Percentiles rank a stretch among this genome's conserved stretches.
Evolutionary conservation across 2,329 filamentous ascomycete species (phyloP).

Genomic region (Penicillium sp.): DNA sequence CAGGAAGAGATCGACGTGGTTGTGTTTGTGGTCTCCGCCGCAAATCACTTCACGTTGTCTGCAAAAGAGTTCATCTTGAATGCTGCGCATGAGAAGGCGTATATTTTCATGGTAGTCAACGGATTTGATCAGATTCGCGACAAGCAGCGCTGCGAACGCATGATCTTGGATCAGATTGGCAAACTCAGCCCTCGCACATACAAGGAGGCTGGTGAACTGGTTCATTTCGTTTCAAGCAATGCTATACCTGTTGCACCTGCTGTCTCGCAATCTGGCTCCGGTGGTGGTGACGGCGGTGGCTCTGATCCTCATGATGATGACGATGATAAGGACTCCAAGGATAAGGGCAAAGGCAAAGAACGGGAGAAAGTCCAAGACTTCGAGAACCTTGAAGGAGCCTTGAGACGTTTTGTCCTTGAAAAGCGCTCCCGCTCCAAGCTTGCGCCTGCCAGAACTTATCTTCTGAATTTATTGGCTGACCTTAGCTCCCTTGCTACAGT

Average conservation of each 20-base stretch:
- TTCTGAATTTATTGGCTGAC: conserved; percentile 85
- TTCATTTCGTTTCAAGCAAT: conserved; percentile 97
- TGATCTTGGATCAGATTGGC: conserved; percentile 82
- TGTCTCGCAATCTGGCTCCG: conserved; percentile 42
- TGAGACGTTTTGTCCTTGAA: conserved; percentile 87
- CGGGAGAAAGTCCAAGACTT: conserved; percentile 87
- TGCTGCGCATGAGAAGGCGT: conserved; percentile 90
- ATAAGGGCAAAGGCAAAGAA: conserved; percentile 79
- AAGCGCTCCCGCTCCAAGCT: conserved; percentile 92
- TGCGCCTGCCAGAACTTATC: conserved; percentile 87
- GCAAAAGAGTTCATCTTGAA: conserved; percentile 97
- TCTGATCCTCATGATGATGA: conserved; percentile 44
- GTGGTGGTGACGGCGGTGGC: conserved; percentile 47
- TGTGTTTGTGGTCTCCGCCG: conserved; percentile 93
- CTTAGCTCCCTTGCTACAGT: conserved; percentile 72
- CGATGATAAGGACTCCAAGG: conserved; percentile 53
- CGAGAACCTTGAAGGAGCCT: conserved; percentile 74
- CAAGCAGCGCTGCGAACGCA: conserved; percentile 80
- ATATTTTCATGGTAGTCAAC: conserved; percentile 98
- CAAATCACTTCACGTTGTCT: conserved; percentile 94
- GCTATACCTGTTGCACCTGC: conserved; percentile 66
- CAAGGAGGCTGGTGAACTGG: conserved; percentile 84
- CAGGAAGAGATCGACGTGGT: conserved; percentile 99
- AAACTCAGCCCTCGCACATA: conserved; percentile 82
- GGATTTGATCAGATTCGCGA: conserved; percentile 90